Evolutionary conservation across 1,139 yeast species (phyloP).

Genomic region (Candida glucosophila): DNA sequence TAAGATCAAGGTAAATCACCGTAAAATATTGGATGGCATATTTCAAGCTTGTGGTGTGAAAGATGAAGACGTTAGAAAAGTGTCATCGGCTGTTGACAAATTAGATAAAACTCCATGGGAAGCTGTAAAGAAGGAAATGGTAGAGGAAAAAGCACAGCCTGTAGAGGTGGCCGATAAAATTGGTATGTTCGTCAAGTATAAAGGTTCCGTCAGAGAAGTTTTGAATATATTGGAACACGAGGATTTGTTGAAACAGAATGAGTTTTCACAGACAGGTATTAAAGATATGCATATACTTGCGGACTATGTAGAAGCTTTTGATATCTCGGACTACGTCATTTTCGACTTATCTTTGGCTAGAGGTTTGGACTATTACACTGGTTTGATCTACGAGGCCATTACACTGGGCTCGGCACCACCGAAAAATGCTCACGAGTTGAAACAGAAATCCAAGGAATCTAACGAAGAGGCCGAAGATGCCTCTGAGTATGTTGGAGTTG

Average conservation of each 20-base stretch:
- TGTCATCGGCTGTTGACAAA: constrained; percentile 93
- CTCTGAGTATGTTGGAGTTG: constrained; percentile 94
- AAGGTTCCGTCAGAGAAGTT: constrained; percentile 68
- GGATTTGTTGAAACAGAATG: constrained; percentile 51
- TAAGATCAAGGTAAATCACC: constrained; percentile 86
- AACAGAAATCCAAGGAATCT: constrained; percentile 39
- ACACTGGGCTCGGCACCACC: constrained; percentile 96
- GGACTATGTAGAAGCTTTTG: constrained; percentile 75
- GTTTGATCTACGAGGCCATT: constrained; percentile 91
- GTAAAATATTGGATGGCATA: constrained; percentile 91
- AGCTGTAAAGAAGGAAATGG: constrained; percentile 85
- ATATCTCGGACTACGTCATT: constrained; percentile 52
- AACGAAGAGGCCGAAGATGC: constrained; percentile 72
- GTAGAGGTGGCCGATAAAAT: constrained; percentile 89
- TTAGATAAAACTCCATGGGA: constrained; percentile 95
- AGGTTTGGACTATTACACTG: constrained; percentile 96
- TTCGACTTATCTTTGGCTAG: constrained; percentile 93
- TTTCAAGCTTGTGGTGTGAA: constrained; percentile 92
- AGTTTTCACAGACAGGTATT: constrained; percentile 71
- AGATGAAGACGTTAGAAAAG: constrained; percentile 86
- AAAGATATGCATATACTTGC: constrained; percentile 70
- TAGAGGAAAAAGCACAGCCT: constrained; percentile 78
- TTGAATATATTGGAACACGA: constrained; percentile 48
- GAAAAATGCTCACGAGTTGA: constrained; percentile 56
- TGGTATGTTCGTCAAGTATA: constrained; percentile 82